Evolutionary conservation across 1,284 basidiomycete species (phyloP).

Genomic region (Trichosporon sp.): DNA sequence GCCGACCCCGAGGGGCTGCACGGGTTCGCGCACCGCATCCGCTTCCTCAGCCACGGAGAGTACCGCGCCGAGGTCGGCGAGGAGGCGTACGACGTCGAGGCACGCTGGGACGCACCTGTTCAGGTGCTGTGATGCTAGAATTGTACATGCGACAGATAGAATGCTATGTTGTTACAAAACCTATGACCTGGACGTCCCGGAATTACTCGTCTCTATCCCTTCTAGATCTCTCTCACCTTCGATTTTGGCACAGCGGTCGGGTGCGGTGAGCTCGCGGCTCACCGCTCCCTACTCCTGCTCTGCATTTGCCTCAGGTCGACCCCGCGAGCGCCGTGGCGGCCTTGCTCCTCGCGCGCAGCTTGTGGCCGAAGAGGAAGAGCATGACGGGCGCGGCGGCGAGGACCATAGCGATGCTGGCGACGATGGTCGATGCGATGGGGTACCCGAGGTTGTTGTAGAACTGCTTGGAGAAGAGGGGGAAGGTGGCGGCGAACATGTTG

Average conservation of each 20-base stretch:
- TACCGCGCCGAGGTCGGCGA: not conserved
- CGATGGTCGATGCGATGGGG: constrained; percentile 41
- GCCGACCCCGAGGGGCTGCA: not conserved
- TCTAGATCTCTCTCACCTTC: not conserved
- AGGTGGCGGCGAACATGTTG: constrained; percentile 39
- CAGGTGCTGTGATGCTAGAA: not conserved
- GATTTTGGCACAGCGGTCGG: too few relatives aligned
- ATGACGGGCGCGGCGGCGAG: constrained; percentile 41
- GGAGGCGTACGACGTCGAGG: constrained; percentile 2
- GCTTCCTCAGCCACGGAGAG: not conserved
- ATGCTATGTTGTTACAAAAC: not conserved
- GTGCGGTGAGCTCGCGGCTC: not conserved
- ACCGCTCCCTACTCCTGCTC: too few relatives aligned
- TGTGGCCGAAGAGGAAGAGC: constrained; percentile 42
- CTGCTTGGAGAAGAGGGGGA: constrained; percentile 41
- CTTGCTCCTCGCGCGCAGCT: constrained; percentile 40
- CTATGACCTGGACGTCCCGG: not conserved
- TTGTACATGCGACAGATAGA: not conserved
- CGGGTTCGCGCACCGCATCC: constrained; percentile 2
- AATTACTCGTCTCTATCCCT: not conserved
- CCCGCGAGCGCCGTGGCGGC: constrained; percentile 37
- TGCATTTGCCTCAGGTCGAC: not conserved
- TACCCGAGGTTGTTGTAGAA: constrained; percentile 46
- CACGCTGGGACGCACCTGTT: not conserved
- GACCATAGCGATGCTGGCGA: constrained; percentile 39